A percentile compares a stretch with the other conserved stretches of the same genome.
phyloP scores from a whole-genome alignment of 495 filamentous ascomycete species.

The Cryomyces minteri region DNA sequence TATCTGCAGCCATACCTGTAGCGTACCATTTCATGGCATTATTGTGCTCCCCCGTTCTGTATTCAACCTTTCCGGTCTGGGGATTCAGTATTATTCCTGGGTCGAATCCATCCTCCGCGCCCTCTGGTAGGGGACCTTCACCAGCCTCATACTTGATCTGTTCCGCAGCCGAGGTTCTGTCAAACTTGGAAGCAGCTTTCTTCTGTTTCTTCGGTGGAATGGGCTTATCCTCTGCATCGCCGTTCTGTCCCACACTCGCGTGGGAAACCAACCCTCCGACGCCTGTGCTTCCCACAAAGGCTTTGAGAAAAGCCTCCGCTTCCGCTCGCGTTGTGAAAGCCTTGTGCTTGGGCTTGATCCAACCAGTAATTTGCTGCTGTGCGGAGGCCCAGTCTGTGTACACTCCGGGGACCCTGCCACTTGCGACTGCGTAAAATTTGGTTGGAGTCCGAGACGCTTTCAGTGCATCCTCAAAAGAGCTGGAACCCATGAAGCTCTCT shows the following conservation, averaged over 20 bases:
- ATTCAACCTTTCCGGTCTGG: constrained; percentile 35
- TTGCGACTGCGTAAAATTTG: constrained; percentile 74
- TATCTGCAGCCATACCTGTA: constrained; percentile 13
- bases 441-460: constrained; percentile 12
- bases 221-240: constrained; percentile 7
- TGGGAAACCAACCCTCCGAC: constrained; percentile 5
- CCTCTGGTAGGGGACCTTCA: constrained; percentile 32
- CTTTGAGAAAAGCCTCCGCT: constrained; percentile 53
- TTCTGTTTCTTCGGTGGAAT: constrained; percentile 20
- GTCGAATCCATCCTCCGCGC: constrained; percentile 45
- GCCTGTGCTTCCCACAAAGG: constrained; percentile 17
- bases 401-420: constrained; percentile 65
- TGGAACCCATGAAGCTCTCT: constrained; percentile 51
- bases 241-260: constrained; percentile 9
- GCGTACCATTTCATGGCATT: constrained; percentile 23
- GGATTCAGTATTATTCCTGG: constrained; percentile 36
- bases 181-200: constrained; percentile 7
- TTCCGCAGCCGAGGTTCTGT: background rate
- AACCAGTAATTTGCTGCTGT: constrained; percentile 57
- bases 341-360: constrained; percentile 61
- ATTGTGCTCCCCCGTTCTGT: constrained; percentile 34
- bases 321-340: constrained; percentile 61
- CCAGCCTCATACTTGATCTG: constrained; percentile 33
- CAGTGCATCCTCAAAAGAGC: constrained; percentile 19
- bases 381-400: constrained; percentile 77